A percentile compares a stretch with the other conserved stretches of the same genome.
Evolutionary conservation across 768 basidiomycete genomes (phyloP).

Genomic region (Phanerodontia chrysosporium): DNA sequence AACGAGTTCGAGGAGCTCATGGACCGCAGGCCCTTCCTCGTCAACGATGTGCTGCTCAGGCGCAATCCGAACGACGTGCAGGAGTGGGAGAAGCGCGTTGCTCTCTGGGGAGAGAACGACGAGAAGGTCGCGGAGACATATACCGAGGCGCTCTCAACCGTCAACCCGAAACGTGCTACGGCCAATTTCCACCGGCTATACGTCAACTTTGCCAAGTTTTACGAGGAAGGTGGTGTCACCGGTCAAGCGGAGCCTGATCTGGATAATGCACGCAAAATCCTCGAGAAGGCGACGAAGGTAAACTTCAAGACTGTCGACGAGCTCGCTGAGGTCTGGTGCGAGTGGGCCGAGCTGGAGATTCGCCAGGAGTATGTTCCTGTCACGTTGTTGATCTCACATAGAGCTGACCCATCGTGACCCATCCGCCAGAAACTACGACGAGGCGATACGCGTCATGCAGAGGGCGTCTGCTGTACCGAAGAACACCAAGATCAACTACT

Average conservation of each 20-base stretch:
- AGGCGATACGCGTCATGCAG: conserved; percentile 94
- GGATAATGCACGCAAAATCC: conserved; percentile 82
- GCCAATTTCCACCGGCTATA: conserved; percentile 88
- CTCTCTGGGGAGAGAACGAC: conserved; percentile 89
- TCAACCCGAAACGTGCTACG: conserved; percentile 85
- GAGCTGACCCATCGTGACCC: conserved; percentile 11
- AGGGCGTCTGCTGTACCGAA: conserved; percentile 89
- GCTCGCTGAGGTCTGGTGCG: conserved; percentile 97
- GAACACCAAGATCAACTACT: conserved; percentile 86
- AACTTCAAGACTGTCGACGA: conserved; percentile 96
- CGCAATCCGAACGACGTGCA: conserved; percentile 97
- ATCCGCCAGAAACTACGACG: conserved; percentile 82
- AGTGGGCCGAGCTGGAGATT: conserved; percentile 98
- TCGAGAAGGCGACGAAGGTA: conserved; percentile 89
- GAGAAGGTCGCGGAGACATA: conserved; percentile 95
- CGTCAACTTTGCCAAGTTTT: conserved; percentile 95
- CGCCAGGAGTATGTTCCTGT: conserved; percentile 89
- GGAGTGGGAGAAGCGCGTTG: conserved; percentile 98
- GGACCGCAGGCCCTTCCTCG: conserved; percentile 91
- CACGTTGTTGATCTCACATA: not conserved
- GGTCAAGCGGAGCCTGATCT: conserved; percentile 79
- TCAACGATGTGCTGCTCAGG: conserved; percentile 90
- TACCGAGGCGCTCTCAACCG: conserved; percentile 80
- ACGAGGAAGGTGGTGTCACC: conserved; percentile 88
- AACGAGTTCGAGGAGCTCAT: conserved; percentile 91